These are phyloP conservation scores for Fusarium redolens DNA, from an alignment of 2,329 filamentous ascomycete species.

Conservation along the genomic window DNA sequence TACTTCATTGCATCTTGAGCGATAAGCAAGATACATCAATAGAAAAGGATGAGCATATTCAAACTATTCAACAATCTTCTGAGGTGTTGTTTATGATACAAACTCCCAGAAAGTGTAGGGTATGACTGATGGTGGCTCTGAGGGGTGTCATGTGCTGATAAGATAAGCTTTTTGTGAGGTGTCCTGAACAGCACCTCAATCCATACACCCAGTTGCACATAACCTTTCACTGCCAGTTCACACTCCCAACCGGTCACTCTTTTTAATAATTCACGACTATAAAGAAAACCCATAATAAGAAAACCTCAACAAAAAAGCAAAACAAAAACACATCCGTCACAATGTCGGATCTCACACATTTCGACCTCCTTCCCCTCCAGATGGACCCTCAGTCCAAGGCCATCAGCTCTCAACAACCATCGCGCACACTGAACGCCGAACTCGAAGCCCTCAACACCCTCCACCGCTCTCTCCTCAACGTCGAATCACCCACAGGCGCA, in stretches of 20 bases:
- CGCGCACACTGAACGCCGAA: constrained; percentile 68
- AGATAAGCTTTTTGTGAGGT: constrained; percentile 52
- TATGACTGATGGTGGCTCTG: constrained; percentile 14
- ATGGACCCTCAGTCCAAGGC: constrained; percentile 87
- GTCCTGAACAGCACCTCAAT: constrained; percentile 43
- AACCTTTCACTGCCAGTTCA: constrained; percentile 10
- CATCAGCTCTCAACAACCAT: constrained; percentile 63
- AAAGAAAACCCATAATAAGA: neutral
- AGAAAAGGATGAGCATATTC: too few species aligned
- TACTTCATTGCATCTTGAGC: neutral
- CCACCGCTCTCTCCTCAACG: constrained; percentile 76
- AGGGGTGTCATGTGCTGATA: constrained; percentile 52
- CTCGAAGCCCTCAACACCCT: constrained; percentile 81
- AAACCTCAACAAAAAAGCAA: neutral
- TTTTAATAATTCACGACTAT: constrained; percentile 9
- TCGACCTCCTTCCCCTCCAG: constrained; percentile 82
- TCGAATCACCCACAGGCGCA: constrained; percentile 66
- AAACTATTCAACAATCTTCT: neutral
- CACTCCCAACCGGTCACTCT: constrained; percentile 30
- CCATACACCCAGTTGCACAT: neutral
- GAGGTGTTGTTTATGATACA: neutral
- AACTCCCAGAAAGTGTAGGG: constrained; percentile 16
- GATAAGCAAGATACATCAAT: rapidly evolving
- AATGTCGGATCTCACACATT: constrained; percentile 75
- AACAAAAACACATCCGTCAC: constrained; percentile 26